Conservation (phyloP, 2,329 filamentous ascomycete species). For the Alternaria panax region DNA sequence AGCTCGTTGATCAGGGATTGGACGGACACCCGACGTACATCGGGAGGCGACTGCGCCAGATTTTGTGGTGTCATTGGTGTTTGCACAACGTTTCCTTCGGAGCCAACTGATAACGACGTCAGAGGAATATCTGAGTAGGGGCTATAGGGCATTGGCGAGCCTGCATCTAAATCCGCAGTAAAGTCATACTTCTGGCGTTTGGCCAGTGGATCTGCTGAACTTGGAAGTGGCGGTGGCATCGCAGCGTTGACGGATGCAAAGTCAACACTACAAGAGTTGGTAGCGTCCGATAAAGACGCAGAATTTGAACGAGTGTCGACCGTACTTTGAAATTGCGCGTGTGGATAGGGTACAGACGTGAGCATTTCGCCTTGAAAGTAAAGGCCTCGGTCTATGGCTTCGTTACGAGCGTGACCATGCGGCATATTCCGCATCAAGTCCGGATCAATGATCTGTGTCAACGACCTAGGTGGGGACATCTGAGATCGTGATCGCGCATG, state of each 20-base stretch:
- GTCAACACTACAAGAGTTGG: conserved; percentile 22
- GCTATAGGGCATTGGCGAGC: conserved; percentile 51
- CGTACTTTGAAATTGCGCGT: conserved; percentile 28
- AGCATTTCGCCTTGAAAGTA: conserved; percentile 19
- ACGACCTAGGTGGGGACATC: conserved; percentile 29
- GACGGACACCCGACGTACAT: conserved; percentile 66
- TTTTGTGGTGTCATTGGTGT: conserved; percentile 28
- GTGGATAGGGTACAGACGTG: conserved; percentile 18
- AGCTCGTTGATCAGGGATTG: conserved; percentile 63
- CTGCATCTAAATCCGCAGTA: conserved; percentile 40
- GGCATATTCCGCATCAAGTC: conserved; percentile 31
- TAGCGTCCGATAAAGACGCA: conserved; percentile 23
- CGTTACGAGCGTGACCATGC: conserved; percentile 16
- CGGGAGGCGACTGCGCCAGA: conserved; percentile 48
- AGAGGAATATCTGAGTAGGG: conserved; percentile 55
- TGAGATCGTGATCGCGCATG: conserved; percentile 38
- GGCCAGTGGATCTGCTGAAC: conserved; percentile 22
- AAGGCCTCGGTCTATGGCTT: conserved; percentile 23
- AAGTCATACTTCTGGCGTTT: conserved; percentile 37
- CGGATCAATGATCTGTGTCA: conserved; percentile 35
- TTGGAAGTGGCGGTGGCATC: conserved; percentile 39
- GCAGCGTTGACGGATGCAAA: conserved; percentile 26
- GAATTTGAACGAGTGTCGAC: conserved; percentile 37
- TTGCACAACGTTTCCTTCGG: conserved; percentile 40
- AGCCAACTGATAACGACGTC: conserved; percentile 52